A percentile compares a stretch with the other conserved stretches of the same genome.
Evolutionary conservation across 345 rosid species (phyloP).

Genomic region (Brassica juncea): DNA sequence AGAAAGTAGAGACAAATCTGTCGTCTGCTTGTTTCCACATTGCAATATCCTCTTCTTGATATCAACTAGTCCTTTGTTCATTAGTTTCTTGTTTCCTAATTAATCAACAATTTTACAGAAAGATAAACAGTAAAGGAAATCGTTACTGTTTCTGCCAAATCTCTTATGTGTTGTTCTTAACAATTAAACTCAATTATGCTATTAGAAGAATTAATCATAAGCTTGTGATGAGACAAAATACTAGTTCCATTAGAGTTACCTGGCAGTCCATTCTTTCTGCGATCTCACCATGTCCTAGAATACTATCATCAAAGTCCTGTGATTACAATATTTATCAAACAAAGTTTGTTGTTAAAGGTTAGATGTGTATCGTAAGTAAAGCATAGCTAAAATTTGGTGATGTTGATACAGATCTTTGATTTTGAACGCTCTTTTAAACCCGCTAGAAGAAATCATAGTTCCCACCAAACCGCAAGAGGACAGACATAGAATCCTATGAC

Average conservation of each 20-base stretch:
- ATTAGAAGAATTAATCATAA: not conserved
- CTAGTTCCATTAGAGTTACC: not conserved
- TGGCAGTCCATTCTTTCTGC: not conserved
- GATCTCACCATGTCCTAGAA: not conserved
- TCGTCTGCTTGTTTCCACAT: too few species aligned
- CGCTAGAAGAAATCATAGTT: too few species aligned
- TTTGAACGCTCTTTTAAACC: too few species aligned
- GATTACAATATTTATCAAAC: too few species aligned
- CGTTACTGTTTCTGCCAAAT: not conserved
- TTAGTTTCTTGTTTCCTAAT: not conserved
- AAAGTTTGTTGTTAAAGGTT: too few species aligned
- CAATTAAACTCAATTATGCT: not conserved
- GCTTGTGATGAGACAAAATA: not conserved
- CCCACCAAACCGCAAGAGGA: too few species aligned
- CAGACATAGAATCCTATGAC: too few species aligned
- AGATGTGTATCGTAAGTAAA: too few species aligned
- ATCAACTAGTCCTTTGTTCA: not conserved
- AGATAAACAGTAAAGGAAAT: constrained; percentile 1
- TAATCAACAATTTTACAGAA: not conserved
- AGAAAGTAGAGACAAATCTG: too few species aligned
- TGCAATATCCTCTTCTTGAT: too few species aligned
- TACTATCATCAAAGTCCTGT: not conserved
- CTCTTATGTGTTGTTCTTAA: not conserved
- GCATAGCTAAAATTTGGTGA: too few species aligned
- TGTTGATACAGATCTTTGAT: too few species aligned